Evolutionary conservation across 139 green algal species (phyloP), one percentile per base, ranked within the genome.

Genomic region (Mychonastes homosphaera): DNA sequence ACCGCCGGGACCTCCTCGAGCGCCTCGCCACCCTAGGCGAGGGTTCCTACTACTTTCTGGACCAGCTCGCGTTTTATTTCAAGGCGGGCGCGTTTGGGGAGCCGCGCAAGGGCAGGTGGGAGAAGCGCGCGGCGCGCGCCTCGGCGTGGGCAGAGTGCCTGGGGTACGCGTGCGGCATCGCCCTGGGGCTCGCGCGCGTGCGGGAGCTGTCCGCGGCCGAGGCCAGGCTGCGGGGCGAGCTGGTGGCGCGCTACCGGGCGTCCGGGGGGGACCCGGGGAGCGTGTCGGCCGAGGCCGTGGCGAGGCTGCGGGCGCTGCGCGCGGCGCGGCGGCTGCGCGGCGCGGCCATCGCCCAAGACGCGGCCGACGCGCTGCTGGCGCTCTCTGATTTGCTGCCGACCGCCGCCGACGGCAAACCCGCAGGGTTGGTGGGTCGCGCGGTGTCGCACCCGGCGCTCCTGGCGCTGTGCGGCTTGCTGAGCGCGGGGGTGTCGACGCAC

Each of bases 41-140:
- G 45, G 78, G 75, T 3, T 34, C 81, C 0, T 94, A 94, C 67
- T 91, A 89, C 73, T 94, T 94, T 56, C 45, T 86, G 5, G 83
- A 91, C 52, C 85, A 94, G 66, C 60, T 86, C 4, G n/a, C n/a
- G n/a, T n/a, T n/a, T n/a, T n/a, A n/a, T n/a, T n/a, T n/a, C n/a
- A n/a, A n/a, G n/a, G n/a, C n/a, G n/a, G n/a, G n/a, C n/a, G n/a
- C n/a, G 70, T 74, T 6, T 92, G 84, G 83, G 84, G 34, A 50
- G 70, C 12, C n/a, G 4, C n/a, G 1, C 15, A 34, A 40, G 29
- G 13, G 2, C 13, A 18, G 13, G 28, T 18, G 18, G 12, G 74
- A 78, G 44, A 53, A 56, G 24, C 49, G 62, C 18, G 40, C 94
- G 3, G 56, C 43, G 8, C 56, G 59, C 19, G 59, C 79, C 10